Percentiles rank a stretch among this genome's conserved stretches.
These are phyloP conservation scores for Tricholoma sp. DNA, from an alignment of 768 basidiomycete genomes.

Conservation along the genomic window DNA sequence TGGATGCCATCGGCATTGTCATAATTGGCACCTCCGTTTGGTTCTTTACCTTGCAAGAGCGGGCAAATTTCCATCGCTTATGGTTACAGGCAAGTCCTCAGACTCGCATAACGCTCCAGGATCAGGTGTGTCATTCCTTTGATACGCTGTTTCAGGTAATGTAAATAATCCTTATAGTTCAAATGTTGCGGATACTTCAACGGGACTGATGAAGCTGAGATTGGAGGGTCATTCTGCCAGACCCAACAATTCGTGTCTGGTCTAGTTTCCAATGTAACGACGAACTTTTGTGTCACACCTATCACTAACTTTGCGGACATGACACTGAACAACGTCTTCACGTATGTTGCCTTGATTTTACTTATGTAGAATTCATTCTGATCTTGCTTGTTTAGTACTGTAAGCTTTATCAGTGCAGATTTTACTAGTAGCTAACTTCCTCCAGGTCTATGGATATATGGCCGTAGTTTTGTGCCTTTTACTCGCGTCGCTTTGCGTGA, in stretches of 20 bases:
- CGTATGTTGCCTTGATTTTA: constrained; percentile 43
- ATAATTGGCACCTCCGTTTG: constrained; percentile 72
- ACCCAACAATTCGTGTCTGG: constrained; percentile 34
- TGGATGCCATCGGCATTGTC: constrained; percentile 56
- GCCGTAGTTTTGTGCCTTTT: constrained; percentile 71
- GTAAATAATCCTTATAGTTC: constrained; percentile 40
- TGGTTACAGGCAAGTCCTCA: constrained; percentile 45
- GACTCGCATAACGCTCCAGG: constrained; percentile 59
- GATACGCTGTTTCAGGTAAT: not conserved
- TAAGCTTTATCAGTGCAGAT: constrained; percentile 18
- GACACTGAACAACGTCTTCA: constrained; percentile 79
- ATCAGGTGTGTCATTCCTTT: constrained; percentile 46
- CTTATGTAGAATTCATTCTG: not conserved
- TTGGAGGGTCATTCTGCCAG: constrained; percentile 61
- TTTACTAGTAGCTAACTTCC: constrained; percentile 4
- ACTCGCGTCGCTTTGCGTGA: constrained; percentile 79
- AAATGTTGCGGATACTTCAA: constrained; percentile 85
- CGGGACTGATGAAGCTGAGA: constrained; percentile 50
- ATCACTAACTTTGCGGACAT: constrained; percentile 64
- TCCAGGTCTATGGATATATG: constrained; percentile 77
- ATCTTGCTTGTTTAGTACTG: constrained; percentile 32
- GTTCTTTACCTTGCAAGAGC: constrained; percentile 75
- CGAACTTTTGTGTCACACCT: constrained; percentile 68
- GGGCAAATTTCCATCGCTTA: constrained; percentile 55
- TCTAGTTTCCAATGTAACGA: constrained; percentile 33